Conservation (phyloP, 1,284 basidiomycete genomes). For the Leccinum pachyderme region DNA sequence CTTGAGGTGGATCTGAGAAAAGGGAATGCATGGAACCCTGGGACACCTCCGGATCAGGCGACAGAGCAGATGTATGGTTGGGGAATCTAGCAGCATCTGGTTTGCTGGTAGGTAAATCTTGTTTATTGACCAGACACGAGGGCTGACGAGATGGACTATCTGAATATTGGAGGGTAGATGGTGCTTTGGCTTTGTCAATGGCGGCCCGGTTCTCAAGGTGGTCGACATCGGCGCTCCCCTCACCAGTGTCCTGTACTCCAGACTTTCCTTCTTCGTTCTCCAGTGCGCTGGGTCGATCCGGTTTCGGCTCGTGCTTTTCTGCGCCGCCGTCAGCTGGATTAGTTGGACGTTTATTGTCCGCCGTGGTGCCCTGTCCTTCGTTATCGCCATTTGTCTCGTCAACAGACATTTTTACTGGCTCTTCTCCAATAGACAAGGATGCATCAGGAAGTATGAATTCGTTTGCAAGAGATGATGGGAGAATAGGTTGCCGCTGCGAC, state of each 20-base stretch:
- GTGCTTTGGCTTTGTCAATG: slow-evolving; percentile 4
- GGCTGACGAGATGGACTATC: background rate
- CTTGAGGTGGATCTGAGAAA: slow-evolving; percentile 19
- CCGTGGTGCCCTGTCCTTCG: background rate
- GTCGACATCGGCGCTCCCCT: background rate
- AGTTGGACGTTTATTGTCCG: background rate
- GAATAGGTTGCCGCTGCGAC: slow-evolving; percentile 18
- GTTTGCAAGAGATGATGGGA: slow-evolving; percentile 16
- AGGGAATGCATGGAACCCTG: slow-evolving; percentile 26
- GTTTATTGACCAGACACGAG: background rate
- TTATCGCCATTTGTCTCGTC: background rate
- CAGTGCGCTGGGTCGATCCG: slow-evolving; percentile 5
- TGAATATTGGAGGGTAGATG: background rate
- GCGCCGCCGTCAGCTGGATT: background rate
- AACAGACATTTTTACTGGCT: slow-evolving; percentile 1
- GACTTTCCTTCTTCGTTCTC: slow-evolving; percentile 7
- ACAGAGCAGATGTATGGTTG: background rate
- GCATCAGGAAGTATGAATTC: slow-evolving; percentile 17
- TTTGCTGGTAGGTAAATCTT: background rate
- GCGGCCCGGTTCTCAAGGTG: slow-evolving; percentile 1
- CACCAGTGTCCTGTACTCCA: slow-evolving; percentile 1
- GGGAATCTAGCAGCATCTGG: background rate
- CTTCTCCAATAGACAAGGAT: slow-evolving; percentile 10
- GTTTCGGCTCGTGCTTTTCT: background rate
- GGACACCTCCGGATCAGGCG: slow-evolving; percentile 4